Base-by-base conservation (phyloP, 2,329 filamentous ascomycete genomes). In the Neopestalotiopsis sp. region DNA sequence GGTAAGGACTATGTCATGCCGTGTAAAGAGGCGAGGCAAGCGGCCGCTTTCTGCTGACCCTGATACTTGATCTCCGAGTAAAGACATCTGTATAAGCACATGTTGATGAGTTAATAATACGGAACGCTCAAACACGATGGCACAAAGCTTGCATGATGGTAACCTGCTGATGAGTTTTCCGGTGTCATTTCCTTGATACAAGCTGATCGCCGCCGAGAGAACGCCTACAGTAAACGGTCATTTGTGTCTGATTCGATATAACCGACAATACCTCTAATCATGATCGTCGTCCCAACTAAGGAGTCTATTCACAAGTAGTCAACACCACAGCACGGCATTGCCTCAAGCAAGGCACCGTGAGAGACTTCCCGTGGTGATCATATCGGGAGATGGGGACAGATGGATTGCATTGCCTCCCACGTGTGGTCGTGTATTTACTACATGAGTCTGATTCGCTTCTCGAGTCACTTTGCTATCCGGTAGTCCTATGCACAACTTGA, bases 291-390 rank as follows among this genome's bases (percentile, higher is more conserved):
- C n/a, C 17, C n/a, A 38, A n/a, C 17, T 53, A 17, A 53, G 5
- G n/a, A 20, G 45, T 20, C 45, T 53, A 20, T 53, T 17, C 7
- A 53, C 45, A 20, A n/a, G 17, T 53, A 7, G n/a, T 4, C 5
- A 20, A 20, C 45, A 53, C n/a, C 6, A n/a, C n/a, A 53, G 45
- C n/a, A 53, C n/a, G 45, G 45, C 45, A 53, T 53, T 53, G 45
- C 45, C 17, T 14, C n/a, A 38, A 10, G 10, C 34, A 53, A 53
- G 62, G 49, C 65, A 67, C 65, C 63, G 56, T 71, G 71, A 72
- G 68, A 71, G 72, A 71, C 70, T 28, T 74, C 67, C 72, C 72
- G 74, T 72, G 71, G 69, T 69, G 71, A 75, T 67, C 66, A 71
- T 42, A 68, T 68, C 74, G 73, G 74, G 40, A 67, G 64, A 74